These are phyloP conservation scores for Meyerozyma guilliermondii DNA, from an alignment of 1,139 yeast genomes.

Conservation along the genomic window DNA sequence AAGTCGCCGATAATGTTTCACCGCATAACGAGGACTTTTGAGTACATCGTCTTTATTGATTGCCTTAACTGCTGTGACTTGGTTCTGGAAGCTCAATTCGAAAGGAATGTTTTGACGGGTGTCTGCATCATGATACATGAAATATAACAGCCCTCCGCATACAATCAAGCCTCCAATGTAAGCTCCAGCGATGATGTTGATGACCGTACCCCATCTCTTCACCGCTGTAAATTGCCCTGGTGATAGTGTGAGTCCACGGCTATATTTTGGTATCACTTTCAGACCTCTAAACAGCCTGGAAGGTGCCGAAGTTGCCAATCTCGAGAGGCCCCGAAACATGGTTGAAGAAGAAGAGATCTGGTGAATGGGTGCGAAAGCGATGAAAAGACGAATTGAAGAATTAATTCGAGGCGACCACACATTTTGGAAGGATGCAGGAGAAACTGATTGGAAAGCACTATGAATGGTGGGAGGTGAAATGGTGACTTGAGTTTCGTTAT, in stretches of 20 bases:
- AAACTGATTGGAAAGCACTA: neutral
- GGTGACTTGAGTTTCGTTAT: neutral
- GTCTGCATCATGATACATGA: conserved; percentile 39
- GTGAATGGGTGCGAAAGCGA: neutral
- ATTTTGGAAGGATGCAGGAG: neutral
- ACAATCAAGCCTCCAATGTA: conserved; percentile 40
- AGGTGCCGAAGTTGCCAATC: neutral
- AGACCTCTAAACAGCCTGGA: neutral
- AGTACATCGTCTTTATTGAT: conserved; percentile 44
- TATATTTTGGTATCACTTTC: neutral
- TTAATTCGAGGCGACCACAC: too few species aligned
- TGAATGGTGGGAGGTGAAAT: too few species aligned
- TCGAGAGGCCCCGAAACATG: conserved; percentile 2
- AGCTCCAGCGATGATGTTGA: conserved; percentile 39
- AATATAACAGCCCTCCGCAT: conserved; percentile 34
- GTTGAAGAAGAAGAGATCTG: neutral
- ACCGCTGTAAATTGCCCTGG: conserved; percentile 18
- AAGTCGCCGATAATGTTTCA: conserved; percentile 39
- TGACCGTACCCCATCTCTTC: conserved; percentile 27
- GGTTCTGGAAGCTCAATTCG: conserved; percentile 29
- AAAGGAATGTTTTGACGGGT: conserved; percentile 38
- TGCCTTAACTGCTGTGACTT: conserved; percentile 38
- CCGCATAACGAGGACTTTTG: conserved; percentile 39
- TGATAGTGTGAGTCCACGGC: conserved; percentile 7
- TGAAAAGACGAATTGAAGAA: neutral